phyloP scores from a whole-genome alignment of 164 flowering plant species.

The Piper longum region DNA sequence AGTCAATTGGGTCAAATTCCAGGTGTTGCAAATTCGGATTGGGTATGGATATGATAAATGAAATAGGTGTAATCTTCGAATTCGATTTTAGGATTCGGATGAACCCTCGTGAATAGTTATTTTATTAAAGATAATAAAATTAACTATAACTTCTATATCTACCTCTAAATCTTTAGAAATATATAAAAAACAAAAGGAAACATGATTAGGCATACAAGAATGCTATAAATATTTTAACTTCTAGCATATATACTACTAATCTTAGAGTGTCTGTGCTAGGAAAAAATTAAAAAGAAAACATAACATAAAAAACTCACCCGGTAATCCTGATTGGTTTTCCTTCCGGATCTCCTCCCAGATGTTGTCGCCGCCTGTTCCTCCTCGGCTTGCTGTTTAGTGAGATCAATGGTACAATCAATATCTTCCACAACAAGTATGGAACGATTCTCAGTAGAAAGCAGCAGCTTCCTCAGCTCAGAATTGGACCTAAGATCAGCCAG shows the following conservation, averaged over 20 bases:
- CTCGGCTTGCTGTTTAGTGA: conserved; percentile 11
- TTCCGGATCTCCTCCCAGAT: background rate
- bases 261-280: background rate
- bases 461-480: conserved; percentile 33
- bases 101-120: no score
- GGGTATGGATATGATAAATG: no score
- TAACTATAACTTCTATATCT: no score
- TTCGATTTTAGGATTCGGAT: no score
- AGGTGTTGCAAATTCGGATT: conserved; percentile 6
- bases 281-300: no score
- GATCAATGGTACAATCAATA: conserved; percentile 30
- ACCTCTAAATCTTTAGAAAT: no score
- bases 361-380: background rate
- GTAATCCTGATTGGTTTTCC: background rate
- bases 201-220: no score
- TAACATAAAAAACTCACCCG: background rate
- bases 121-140: no score
- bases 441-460: conserved; percentile 27
- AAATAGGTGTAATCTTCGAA: no score
- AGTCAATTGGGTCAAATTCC: conserved; percentile 4
- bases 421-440: conserved; percentile 56
- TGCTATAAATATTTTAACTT: no score
- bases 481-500: conserved; percentile 32
- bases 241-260: background rate
- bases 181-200: no score